Evolutionary conservation across 495 filamentous ascomycete genomes (phyloP).

Genomic region (Podospora comata): DNA sequence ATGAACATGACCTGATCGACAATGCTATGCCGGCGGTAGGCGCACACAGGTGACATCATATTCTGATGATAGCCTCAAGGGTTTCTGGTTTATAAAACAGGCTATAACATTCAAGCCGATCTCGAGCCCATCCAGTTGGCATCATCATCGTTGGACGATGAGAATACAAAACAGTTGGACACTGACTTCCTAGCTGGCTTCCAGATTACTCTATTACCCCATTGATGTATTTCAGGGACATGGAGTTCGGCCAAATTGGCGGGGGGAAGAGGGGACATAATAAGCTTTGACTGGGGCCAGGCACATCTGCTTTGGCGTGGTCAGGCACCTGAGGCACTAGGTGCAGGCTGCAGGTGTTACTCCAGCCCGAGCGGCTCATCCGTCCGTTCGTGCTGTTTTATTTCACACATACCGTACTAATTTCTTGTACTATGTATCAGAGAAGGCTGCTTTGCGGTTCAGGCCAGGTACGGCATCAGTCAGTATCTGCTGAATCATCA

Average conservation of each 20-base stretch:
- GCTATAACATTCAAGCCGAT: no score
- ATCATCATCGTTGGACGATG: no score
- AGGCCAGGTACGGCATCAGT: not conserved
- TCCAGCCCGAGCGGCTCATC: not conserved
- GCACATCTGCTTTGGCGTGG: not conserved
- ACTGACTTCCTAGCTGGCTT: no score
- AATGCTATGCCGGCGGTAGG: not conserved
- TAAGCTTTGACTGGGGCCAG: not conserved
- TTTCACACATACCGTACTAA: no score
- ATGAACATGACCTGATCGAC: not conserved
- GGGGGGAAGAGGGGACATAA: not conserved
- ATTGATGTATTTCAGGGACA: not conserved
- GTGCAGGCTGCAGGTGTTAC: no score
- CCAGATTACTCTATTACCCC: not conserved
- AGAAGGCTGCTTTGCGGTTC: not conserved
- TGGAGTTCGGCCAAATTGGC: no score
- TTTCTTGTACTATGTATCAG: no score
- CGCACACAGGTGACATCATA: not conserved
- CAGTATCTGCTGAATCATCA: not conserved
- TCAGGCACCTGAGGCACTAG: not conserved
- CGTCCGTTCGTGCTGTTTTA: no score
- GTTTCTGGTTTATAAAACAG: no score
- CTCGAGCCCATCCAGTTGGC: no score
- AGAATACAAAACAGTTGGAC: no score
- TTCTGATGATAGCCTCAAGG: no score